phyloP scores from a whole-genome alignment of 1,284 basidiomycete genomes.

The Coniophora puteana region DNA sequence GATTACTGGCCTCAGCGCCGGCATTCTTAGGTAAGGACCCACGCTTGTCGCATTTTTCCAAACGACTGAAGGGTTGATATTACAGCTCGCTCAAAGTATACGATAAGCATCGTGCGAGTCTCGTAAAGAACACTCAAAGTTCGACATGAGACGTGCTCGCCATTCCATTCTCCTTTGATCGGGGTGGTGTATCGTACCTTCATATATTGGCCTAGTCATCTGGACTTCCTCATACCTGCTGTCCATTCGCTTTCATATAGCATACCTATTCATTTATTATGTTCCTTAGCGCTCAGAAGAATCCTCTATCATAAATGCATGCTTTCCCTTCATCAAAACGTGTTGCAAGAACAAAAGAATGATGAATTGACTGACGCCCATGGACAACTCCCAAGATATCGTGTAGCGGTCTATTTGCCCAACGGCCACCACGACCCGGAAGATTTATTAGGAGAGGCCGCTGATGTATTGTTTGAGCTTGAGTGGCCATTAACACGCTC shows the following conservation, averaged over 20 bases:
- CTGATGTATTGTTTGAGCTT: neutral
- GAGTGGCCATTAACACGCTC: conserved; percentile 7
- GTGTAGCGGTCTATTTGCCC: too few species aligned
- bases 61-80: conserved; percentile 10
- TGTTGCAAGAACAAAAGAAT: too few species aligned
- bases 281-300: too few species aligned
- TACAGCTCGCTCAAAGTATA: conserved; percentile 65
- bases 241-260: too few species aligned
- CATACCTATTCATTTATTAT: too few species aligned
- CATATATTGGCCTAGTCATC: neutral
- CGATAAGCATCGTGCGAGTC: conserved; percentile 57
- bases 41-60: neutral
- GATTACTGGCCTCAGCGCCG: conserved; percentile 62
- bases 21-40: conserved; percentile 59
- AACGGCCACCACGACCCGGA: conserved; percentile 17
- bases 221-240: conserved; percentile 4
- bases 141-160: too few species aligned
- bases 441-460: conserved; percentile 4
- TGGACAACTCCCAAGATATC: too few species aligned
- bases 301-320: too few species aligned
- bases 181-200: neutral
- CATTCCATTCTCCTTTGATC: too few species aligned
- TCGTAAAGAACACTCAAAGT: conserved; percentile 51
- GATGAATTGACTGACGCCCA: too few species aligned
- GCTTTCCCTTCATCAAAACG: too few species aligned